Conservation (phyloP, 768 basidiomycete genomes). For the Boletus sp. region DNA sequence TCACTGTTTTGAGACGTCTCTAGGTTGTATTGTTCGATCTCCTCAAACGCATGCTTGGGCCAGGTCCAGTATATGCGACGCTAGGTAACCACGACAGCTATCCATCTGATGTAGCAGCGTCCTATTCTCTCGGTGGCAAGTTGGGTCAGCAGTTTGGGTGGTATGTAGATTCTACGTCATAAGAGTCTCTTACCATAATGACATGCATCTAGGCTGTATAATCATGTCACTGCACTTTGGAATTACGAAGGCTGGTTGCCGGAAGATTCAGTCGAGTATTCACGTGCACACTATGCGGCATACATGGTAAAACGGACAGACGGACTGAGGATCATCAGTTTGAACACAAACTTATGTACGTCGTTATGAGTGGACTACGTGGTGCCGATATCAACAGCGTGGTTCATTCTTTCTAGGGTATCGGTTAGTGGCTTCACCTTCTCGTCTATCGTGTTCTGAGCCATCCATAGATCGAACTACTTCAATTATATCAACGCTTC, state of each 20-base stretch:
- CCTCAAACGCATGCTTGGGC: constrained; percentile 56
- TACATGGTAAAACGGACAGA: constrained; percentile 67
- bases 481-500: constrained; percentile 79
- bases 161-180: constrained; percentile 32
- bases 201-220: constrained; percentile 57
- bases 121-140: constrained; percentile 50
- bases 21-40: constrained; percentile 66
- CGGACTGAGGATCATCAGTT: constrained; percentile 65
- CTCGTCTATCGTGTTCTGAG: constrained; percentile 2
- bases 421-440: constrained; percentile 17
- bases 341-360: constrained; percentile 77
- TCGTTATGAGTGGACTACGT: constrained; percentile 7
- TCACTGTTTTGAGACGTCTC: constrained; percentile 5
- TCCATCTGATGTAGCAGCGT: constrained; percentile 54
- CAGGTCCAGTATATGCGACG: constrained; percentile 71
- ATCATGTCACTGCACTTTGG: constrained; percentile 71
- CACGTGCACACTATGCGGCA: constrained; percentile 66
- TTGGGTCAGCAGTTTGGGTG: constrained; percentile 65
- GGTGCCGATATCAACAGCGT: neutral
- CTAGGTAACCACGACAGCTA: constrained; percentile 79
- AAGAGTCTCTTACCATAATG: neutral
- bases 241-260: constrained; percentile 68
- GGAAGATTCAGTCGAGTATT: constrained; percentile 49
- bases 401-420: constrained; percentile 27
- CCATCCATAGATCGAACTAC: constrained; percentile 51